A percentile compares a stretch with the other conserved stretches of the same genome.
These are phyloP conservation scores for Pyrenochaeta sp. DNA, from an alignment of 2,329 filamentous ascomycete genomes.

Conservation along the genomic window DNA sequence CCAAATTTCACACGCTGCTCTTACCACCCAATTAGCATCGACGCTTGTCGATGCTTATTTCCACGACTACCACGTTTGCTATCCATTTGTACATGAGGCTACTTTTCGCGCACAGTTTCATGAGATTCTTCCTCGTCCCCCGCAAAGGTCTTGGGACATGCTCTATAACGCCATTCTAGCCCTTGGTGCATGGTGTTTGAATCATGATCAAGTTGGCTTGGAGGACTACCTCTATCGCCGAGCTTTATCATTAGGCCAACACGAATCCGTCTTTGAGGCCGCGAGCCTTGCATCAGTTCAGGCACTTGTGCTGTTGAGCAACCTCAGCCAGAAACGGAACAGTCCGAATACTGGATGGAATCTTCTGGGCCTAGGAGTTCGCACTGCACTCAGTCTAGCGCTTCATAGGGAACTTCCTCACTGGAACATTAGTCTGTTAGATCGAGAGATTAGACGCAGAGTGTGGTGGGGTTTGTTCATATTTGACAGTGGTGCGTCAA, in stretches of 20 bases:
- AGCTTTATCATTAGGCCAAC: conserved; percentile 31
- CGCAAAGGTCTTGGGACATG: conserved; percentile 32
- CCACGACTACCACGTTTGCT: conserved; percentile 31
- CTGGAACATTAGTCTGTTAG: conserved; percentile 35
- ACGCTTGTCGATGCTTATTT: conserved; percentile 34
- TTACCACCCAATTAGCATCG: conserved; percentile 27
- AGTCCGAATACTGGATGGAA: conserved; percentile 36
- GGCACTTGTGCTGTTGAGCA: conserved; percentile 32
- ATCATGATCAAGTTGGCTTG: conserved; percentile 30
- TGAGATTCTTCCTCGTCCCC: conserved; percentile 31
- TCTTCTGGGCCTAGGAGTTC: conserved; percentile 31
- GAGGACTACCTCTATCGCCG: conserved; percentile 35
- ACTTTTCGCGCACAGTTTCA: conserved; percentile 36
- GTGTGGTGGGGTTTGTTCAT: conserved; percentile 37
- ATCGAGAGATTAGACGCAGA: conserved; percentile 31
- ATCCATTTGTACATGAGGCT: conserved; percentile 35
- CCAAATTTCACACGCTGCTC: conserved; percentile 30
- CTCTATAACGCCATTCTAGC: conserved; percentile 32
- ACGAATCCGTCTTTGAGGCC: conserved; percentile 34
- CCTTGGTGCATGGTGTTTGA: conserved; percentile 30
- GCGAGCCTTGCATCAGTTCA: conserved; percentile 32
- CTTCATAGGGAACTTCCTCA: conserved; percentile 34
- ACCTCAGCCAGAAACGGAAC: conserved; percentile 33
- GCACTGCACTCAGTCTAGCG: conserved; percentile 32
- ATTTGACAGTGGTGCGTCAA: conserved; percentile 36